Evolutionary conservation across 768 basidiomycete species (phyloP).

Genomic region (Rhodotorula graminis): DNA sequence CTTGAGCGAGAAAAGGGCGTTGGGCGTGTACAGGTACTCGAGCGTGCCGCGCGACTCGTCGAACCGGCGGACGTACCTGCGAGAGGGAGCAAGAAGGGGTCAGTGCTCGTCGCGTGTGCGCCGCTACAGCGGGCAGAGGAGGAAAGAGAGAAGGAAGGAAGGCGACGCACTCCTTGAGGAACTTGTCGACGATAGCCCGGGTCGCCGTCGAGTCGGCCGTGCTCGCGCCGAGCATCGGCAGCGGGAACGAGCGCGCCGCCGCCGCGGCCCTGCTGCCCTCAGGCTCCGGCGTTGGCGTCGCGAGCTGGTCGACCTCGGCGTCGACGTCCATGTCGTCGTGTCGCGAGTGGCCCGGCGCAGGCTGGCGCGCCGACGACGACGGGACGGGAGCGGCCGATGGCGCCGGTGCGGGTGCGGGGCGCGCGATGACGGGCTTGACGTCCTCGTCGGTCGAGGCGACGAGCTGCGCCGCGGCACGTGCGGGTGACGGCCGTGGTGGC

Average conservation of each 20-base stretch:
- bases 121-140: no score
- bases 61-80: conserved; percentile 33
- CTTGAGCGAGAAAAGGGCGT: conserved; percentile 30
- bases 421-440: conserved; percentile 25
- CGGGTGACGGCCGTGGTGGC: neutral
- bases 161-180: conserved; percentile 23
- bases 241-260: conserved; percentile 6
- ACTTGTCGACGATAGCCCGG: neutral
- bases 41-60: conserved; percentile 20
- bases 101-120: no score
- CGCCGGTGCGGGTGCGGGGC: neutral
- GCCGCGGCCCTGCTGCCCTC: no score
- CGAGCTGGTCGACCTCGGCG: conserved; percentile 23
- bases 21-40: conserved; percentile 23
- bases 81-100: neutral
- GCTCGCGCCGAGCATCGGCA: neutral
- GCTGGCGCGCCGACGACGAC: no score
- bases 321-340: conserved; percentile 3
- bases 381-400: neutral
- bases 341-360: no score
- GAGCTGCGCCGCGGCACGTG: no score
- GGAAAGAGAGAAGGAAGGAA: neutral
- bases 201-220: conserved; percentile 7
- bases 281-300: conserved; percentile 6
- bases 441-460: conserved; percentile 2